Evolutionary conservation across 2,329 filamentous ascomycete species (phyloP), one percentile per base, ranked within the genome.

Genomic region (Phoma sp.): DNA sequence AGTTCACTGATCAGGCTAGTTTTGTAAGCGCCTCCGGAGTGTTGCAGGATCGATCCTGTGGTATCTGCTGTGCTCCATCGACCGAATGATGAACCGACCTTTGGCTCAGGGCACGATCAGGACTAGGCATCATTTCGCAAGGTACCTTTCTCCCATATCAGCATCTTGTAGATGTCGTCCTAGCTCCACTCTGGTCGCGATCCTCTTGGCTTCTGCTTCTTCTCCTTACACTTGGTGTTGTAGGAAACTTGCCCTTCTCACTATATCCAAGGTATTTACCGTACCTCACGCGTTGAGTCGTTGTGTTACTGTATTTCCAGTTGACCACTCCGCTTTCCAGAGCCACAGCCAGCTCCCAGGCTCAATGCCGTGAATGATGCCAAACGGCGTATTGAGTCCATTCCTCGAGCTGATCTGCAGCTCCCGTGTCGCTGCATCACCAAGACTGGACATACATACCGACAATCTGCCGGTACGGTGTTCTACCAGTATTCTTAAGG

Each of bases 301-400:
- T 23, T n/a, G 11, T 7, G 4, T n/a, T 8, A 2, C 4, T 3
- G 37, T 37, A 7, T 10, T n/a, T 3, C 22, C 32, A 24, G 30
- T 40, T 24, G 48, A 52, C 54, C 54, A 57, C 6, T 37, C 45
- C 9, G 40, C 33, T 11, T 58, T 58, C 56, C 56, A 58, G 8
- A 58, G 48, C 56, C 56, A 58, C n/a, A 58, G 44, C 56, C 56
- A 58, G 22, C 44, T 47, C 14, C 56, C 52, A 45, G 52, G 56
- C 18, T 55, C 47, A 25, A 55, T 51, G 6, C 51, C 51, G 37
- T 58, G 41, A 4, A 58, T 47, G 13, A 58, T 58, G 18, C 56
- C 56, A 24, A 58, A 58, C 1, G 56, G 52, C 7, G 56, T 58
- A 9, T 46, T 52, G 11, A 58, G 35, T 8, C 47, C 52, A 7